Conservation (phyloP, 2,329 filamentous ascomycete genomes). For the Monosporascus sp. region DNA sequence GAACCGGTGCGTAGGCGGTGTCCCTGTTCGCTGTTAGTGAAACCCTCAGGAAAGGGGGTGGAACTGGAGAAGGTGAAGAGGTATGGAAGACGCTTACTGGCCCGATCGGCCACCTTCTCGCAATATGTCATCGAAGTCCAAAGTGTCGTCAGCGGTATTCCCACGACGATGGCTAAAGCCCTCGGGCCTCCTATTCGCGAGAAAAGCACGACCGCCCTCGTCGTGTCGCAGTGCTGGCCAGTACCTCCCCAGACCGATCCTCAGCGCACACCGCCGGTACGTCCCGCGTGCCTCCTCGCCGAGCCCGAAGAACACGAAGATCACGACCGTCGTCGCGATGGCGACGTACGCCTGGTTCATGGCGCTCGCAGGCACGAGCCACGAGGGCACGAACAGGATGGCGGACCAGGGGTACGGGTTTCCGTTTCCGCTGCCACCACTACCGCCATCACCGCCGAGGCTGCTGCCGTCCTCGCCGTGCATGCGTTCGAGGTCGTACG, state of each 20-base stretch:
- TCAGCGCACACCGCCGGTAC: conserved; percentile 32
- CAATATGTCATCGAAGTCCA: background rate
- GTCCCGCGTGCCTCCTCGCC: conserved; percentile 47
- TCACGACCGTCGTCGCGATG: conserved; percentile 39
- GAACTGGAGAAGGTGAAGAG: background rate
- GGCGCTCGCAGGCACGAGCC: conserved; percentile 30
- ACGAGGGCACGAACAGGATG: conserved; percentile 40
- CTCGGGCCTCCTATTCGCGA: background rate
- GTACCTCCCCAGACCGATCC: conserved; percentile 7
- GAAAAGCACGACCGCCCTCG: background rate
- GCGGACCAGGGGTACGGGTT: conserved; percentile 39
- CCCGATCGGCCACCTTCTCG: background rate
- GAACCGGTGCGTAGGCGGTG: background rate
- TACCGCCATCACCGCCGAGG: background rate
- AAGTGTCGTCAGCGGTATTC: background rate
- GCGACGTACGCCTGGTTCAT: conserved; percentile 45
- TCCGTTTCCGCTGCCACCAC: conserved; percentile 31
- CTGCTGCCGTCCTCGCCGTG: background rate
- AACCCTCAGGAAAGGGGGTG: too few relatives aligned
- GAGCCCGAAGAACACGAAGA: conserved; percentile 51
- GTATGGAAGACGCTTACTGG: background rate
- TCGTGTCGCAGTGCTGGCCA: conserved; percentile 1
- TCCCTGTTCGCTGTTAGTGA: background rate
- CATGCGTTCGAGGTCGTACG: conserved; percentile 6
- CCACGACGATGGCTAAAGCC: background rate